Conservation (phyloP, 345 rosid species). For the Turritis glabra region DNA sequence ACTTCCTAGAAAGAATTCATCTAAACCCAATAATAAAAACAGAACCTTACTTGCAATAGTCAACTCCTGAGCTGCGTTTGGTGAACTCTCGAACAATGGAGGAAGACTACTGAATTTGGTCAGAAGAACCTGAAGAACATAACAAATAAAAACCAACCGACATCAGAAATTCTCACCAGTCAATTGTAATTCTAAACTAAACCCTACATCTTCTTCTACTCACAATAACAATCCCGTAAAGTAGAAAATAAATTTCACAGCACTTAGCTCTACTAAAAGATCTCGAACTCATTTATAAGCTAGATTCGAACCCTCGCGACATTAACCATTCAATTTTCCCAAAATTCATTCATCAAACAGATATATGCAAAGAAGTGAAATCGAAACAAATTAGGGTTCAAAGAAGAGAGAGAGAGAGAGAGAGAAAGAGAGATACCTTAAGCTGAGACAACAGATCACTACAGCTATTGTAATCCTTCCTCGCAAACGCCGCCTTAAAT, state of each 20-base stretch:
- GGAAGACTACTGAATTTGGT: conserved; percentile 82
- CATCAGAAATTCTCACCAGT: background rate
- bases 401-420: background rate
- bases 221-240: background rate
- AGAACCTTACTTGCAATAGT: conserved; percentile 67
- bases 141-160: background rate
- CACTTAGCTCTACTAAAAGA: background rate
- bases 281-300: background rate
- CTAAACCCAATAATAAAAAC: background rate
- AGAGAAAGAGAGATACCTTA: conserved; percentile 53
- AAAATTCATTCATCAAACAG: background rate
- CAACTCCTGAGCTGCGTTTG: conserved; percentile 66
- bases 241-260: background rate
- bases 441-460: conserved; percentile 65
- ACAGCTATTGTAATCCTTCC: conserved; percentile 67
- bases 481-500: conserved; percentile 72
- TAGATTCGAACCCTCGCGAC: background rate
- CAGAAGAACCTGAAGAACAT: conserved; percentile 66
- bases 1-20: background rate
- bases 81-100: conserved; percentile 77
- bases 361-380: background rate
- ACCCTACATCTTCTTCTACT: background rate
- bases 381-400: conserved; percentile 42
- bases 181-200: background rate
- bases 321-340: background rate